Base-by-base conservation (phyloP, 164 flowering plant genomes). In the Vitis cinerea region DNA sequence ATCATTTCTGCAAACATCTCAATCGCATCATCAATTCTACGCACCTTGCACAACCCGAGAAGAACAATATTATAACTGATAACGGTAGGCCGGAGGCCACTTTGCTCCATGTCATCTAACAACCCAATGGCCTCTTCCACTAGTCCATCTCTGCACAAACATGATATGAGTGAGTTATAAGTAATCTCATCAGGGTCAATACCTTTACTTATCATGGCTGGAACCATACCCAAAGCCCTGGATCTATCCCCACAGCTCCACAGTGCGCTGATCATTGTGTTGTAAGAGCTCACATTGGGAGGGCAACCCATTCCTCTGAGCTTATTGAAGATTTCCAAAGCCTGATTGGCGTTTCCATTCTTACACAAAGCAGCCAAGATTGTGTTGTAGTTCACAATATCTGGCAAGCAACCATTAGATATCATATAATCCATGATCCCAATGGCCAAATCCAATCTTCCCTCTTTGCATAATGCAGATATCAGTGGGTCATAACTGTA, bases 71-170 rank as follows among this genome's bases (percentile, higher is more conserved):
- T 88, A 63, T 82, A 91, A 61, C 79, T 90, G 15, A 90, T 75
- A 13, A 87, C 85, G 1, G 83, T 79, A 1, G 91, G 90, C 44
- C 31, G 27, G 14, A 81, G 72, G 7, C 81, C 82, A 30, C 72
- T 71, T 7, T 52, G 37, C 72, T 84, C 80, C 97, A 90, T 90
- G 67, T 84, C 91, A 12, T 59, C 68, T 64, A 90, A 70, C 79
- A 93, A 63, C 10, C 76, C 83, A 30, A 87, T 61, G 3, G 93
- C 97, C 69, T 87, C 89, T 59, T 88, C 84, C 30, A 91, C 92
- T 86, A 90, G 75, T 17, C 88, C 91, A 65, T 93, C 95, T 75
- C 93, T 81, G 74, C 97, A 91, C 72, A 93, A 73, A 62, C 92
- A 86, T 1, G 92, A 87, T 49, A 88, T 82, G 9, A 93, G 77